Evolutionary conservation across 2,329 filamentous ascomycete species (phyloP), one percentile per base, ranked within the genome.

Genomic region (Fusarium devonianum): DNA sequence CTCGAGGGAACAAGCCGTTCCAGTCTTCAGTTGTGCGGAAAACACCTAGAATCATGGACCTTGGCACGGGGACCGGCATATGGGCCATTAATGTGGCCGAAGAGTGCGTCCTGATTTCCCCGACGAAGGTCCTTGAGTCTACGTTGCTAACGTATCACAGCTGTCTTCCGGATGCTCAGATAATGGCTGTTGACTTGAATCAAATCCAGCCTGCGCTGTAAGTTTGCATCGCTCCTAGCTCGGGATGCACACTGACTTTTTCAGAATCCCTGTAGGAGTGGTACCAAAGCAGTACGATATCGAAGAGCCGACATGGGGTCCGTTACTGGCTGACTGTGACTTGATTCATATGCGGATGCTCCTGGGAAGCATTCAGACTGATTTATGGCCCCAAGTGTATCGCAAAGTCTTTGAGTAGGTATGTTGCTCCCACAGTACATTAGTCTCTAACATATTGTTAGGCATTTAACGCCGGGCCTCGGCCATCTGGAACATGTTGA

Each of bases 401-500:
- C 74, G 77, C 55, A 88, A 89, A 62, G 77, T 87, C 22, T 86
- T 85, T 60, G 74, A 80, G 82, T 89, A 76, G 63, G 84, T 71
- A 13, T 11, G 4, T 7, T 7, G 3, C 35, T 10, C 22, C 16
- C 16, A 10, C 9, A 40, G 7, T 23, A 16, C n/a, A 11, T 28
- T 30, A 12, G 21, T 17, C n/a, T 12, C 56, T 65, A 44, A 65
- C 30, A 33, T 18, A 21, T 35, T 19, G 29, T 29, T 36, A 91
- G 88, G 42, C 89, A 95, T 67, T 78, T 97, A 18, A 85, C 85
- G 62, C 90, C 91, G 2, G 86, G 87, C 2, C 80, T 76, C 29
- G 93, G 92, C 43, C 82, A 80, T 67, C 80, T 97, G 45, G 92
- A 97, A 71, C 91, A 96, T 61, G 83, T 96, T 36, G 93, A 97